Evolutionary conservation across 805 yeast species (phyloP).

Genomic region (Metschnikowia orientalis): DNA sequence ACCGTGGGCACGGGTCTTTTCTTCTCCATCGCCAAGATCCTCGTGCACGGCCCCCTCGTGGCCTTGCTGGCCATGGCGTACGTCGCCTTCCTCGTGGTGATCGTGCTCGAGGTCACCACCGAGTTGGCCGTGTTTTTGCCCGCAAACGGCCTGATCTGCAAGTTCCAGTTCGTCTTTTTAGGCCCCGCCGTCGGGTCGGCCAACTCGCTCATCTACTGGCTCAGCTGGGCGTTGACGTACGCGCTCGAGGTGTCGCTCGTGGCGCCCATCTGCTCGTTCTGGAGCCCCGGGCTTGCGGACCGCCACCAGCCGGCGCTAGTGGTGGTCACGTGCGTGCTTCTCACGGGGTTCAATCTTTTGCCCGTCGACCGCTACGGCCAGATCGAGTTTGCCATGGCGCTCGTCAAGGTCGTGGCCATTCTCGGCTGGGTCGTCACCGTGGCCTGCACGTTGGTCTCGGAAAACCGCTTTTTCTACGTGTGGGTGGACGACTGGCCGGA

Average conservation of each 20-base stretch:
- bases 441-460: conserved; percentile 3
- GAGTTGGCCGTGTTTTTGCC: conserved; percentile 21
- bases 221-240: conserved; percentile 25
- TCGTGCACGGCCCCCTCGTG: conserved; percentile 19
- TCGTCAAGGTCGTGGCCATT: conserved; percentile 19
- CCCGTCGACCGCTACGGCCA: conserved; percentile 22
- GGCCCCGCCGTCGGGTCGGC: conserved; percentile 17
- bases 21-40: conserved; percentile 14
- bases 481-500: conserved; percentile 14
- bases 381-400: conserved; percentile 19
- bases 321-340: conserved; percentile 12
- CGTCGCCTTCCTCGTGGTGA: conserved; percentile 19
- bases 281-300: conserved; percentile 10
- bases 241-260: conserved; percentile 22
- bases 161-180: conserved; percentile 18
- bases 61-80: conserved; percentile 18
- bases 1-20: conserved; percentile 24
- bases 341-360: conserved; percentile 19
- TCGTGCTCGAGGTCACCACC: conserved; percentile 19
- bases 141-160: conserved; percentile 19
- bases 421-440: conserved; percentile 17
- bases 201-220: conserved; percentile 22
- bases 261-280: conserved; percentile 14
- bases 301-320: conserved; percentile 6
- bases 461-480: conserved; percentile 7